These are phyloP conservation scores for Staphylotrichum longicolle DNA, from an alignment of 495 filamentous ascomycete genomes.

Conservation along the genomic window DNA sequence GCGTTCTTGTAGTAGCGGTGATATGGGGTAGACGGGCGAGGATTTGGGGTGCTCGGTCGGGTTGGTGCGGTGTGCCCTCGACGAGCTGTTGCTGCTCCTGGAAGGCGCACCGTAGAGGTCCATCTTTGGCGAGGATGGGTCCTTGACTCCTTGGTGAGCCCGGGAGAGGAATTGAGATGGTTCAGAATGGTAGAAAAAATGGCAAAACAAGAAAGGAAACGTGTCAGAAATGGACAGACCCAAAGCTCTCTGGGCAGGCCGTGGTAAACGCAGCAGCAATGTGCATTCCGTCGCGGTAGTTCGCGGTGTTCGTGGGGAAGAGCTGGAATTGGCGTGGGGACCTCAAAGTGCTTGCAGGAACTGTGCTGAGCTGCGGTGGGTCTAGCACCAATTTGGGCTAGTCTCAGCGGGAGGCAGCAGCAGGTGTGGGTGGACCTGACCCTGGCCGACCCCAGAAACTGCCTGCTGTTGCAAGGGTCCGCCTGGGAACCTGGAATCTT, in stretches of 20 bases:
- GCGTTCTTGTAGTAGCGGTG: slow-evolving; percentile 51
- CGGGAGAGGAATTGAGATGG: neutral
- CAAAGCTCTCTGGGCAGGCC: neutral
- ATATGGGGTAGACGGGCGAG: slow-evolving; percentile 34
- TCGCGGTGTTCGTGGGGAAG: slow-evolving; percentile 12
- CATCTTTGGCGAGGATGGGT: slow-evolving; percentile 26
- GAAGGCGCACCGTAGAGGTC: slow-evolving; percentile 18
- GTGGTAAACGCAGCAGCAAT: neutral
- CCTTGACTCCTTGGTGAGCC: slow-evolving; percentile 12
- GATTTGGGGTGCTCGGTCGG: slow-evolving; percentile 23
- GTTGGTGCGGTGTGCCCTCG: slow-evolving; percentile 16
- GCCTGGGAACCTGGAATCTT: neutral
- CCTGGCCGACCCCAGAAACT: neutral
- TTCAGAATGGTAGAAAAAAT: neutral
- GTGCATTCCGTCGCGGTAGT: slow-evolving; percentile 4
- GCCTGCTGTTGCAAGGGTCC: neutral
- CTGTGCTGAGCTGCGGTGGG: slow-evolving; percentile 4
- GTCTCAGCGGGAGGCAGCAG: slow-evolving; percentile 14
- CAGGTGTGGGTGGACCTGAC: neutral
- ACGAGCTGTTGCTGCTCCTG: slow-evolving; percentile 1
- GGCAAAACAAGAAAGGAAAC: neutral
- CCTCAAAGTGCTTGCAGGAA: slow-evolving; percentile 16
- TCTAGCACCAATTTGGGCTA: slow-evolving; percentile 2
- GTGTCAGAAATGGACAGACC: slow-evolving; percentile 1
- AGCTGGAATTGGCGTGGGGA: slow-evolving; percentile 10